Conservation (phyloP, 2,329 filamentous ascomycete genomes). For the Trichoderma aggressivum region DNA sequence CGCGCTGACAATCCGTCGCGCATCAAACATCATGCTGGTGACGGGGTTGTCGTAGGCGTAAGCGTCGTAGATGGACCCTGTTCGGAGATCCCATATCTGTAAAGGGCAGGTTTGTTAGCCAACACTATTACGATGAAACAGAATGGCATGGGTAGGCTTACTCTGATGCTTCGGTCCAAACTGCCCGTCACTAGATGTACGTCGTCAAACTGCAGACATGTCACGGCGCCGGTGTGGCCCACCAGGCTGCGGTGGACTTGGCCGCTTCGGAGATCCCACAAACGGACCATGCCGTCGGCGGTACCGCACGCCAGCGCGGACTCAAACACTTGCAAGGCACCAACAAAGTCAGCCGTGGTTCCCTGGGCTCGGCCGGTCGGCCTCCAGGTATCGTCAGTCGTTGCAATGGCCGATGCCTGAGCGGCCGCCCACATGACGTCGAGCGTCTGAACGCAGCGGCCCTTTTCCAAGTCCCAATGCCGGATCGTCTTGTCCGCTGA, state of each 20-base stretch:
- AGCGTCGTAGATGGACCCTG: conserved; percentile 90
- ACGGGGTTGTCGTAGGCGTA: conserved; percentile 92
- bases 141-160: conserved; percentile 49
- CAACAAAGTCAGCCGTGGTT: conserved; percentile 83
- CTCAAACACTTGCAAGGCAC: conserved; percentile 92
- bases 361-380: conserved; percentile 61
- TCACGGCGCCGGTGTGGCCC: conserved; percentile 92
- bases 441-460: conserved; percentile 94
- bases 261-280: conserved; percentile 95
- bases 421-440: conserved; percentile 98
- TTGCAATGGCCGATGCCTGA: conserved; percentile 71
- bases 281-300: conserved; percentile 91
- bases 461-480: conserved; percentile 96
- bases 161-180: conserved; percentile 86
- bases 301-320: conserved; percentile 93
- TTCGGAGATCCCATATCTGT: conserved; percentile 97
- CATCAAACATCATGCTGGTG: conserved; percentile 96
- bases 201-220: conserved; percentile 93
- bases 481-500: conserved; percentile 96
- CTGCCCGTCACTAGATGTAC: conserved; percentile 92
- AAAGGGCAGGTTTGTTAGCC: conserved; percentile 23
- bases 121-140: not conserved
- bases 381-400: conserved; percentile 66
- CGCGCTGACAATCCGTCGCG: conserved; percentile 81
- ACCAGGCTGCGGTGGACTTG: conserved; percentile 96